phyloP scores from a whole-genome alignment of 257 asterid genomes.

The Solanum bulbocastanum region DNA sequence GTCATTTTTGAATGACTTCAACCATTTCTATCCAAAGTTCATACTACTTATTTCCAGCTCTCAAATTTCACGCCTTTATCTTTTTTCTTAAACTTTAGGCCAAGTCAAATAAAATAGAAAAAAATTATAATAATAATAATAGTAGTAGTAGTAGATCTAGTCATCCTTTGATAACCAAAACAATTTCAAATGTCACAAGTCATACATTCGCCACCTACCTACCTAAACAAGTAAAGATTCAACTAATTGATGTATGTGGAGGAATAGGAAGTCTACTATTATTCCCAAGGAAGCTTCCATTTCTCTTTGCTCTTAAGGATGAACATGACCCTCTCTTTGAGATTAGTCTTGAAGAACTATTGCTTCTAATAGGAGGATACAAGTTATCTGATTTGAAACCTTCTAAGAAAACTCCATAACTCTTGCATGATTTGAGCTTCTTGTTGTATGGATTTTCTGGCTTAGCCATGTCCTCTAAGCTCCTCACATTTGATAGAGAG shows the following conservation, averaged over 20 bases:
- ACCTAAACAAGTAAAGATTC: background rate
- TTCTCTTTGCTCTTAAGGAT: conserved; percentile 15
- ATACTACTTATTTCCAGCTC: background rate
- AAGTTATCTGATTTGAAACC: background rate
- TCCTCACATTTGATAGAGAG: conserved; percentile 29
- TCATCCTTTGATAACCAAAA: background rate
- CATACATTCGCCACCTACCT: background rate
- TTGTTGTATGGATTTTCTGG: conserved; percentile 44
- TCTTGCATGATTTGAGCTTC: conserved; percentile 47
- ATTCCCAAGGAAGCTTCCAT: conserved; percentile 17
- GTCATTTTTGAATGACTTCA: background rate
- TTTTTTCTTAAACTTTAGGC: no score
- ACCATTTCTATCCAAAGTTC: background rate
- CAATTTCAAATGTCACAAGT: background rate
- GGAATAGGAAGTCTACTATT: conserved; percentile 18
- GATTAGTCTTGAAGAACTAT: conserved; percentile 13
- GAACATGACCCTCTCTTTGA: conserved; percentile 14
- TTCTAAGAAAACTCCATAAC: conserved; percentile 25
- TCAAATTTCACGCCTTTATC: background rate
- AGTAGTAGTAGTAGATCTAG: no score
- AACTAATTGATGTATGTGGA: conserved; percentile 17
- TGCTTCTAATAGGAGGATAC: conserved; percentile 2
- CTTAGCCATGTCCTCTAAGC: conserved; percentile 57
- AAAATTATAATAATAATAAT: no score
- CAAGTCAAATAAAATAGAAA: no score